Base-by-base conservation (phyloP, 1,284 basidiomycete genomes). In the Marasmius oreades region DNA sequence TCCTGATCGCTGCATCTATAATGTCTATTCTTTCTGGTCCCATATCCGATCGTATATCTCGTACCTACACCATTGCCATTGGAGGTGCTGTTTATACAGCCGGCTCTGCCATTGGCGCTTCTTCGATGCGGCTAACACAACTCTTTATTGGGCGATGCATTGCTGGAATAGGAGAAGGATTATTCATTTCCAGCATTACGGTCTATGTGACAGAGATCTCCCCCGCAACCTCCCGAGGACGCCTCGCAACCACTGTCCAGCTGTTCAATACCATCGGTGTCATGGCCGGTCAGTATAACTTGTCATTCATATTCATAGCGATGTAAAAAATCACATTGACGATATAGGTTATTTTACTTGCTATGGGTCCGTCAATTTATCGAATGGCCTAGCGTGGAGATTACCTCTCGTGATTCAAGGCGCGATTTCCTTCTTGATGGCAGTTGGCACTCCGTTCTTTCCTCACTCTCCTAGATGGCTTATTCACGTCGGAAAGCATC, bases 391-490 rank as follows among this genome's bases (percentile, higher is more conserved):
- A 20, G 73, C 78, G 6, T 84, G 79, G 79, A 71, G 80, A 2
- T 64, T 74, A 12, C 78, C 80, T 0, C 76, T 80, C 56, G 71
- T 73, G 20, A 55, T 79, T 22, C 77, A 81, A 62, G 69, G 74
- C 3, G 61, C 68, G 36, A 62, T 73, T 16, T 74, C 79, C 4
- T 64, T 66, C 7, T 55, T 69, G 2, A 62, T 83, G 24, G 77
- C 78, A 2, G 66, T 75, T 10, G 76, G 77, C n/a, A 74, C 76
- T 42, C 68, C 71, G 16, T 73, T 77, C 63, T 71, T 82, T 31
- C 80, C 80, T 5, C 78, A 82, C 61, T 82, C 80, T 26, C 80
- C 80, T 1, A 71, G 79, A 12, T 82, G 79, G 79, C 64, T 81
- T 16, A 63, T 72, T 33, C 74, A 77, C 51, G 72, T 72, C n/a